These are phyloP conservation scores for Torulaspora microellipsoides DNA, from an alignment of 805 yeast genomes.

Conservation along the genomic window DNA sequence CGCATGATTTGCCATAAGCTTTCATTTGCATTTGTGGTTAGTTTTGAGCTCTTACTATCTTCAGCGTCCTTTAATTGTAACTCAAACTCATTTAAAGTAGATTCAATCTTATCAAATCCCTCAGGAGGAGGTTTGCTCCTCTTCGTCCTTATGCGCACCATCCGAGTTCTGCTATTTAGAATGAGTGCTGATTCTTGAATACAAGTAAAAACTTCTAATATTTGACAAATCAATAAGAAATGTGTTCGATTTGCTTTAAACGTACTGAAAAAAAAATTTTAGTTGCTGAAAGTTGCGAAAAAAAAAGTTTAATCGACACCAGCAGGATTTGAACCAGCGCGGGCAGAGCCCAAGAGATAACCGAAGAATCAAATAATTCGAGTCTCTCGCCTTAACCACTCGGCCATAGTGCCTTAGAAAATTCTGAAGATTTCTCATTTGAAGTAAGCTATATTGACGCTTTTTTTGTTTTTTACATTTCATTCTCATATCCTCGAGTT, in stretches of 20 bases:
- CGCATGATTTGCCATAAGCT: conserved; percentile 65
- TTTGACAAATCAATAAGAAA: too few relatives aligned
- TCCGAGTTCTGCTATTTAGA: not conserved
- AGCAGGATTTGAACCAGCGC: conserved; percentile 80
- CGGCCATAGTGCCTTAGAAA: conserved; percentile 54
- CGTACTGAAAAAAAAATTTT: not conserved
- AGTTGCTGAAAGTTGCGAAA: conserved; percentile 5
- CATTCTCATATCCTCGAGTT: too few relatives aligned
- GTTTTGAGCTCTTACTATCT: conserved; percentile 35
- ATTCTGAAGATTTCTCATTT: too few relatives aligned
- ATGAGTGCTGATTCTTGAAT: too few relatives aligned
- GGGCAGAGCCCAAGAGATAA: conserved; percentile 67
- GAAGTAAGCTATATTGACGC: too few relatives aligned
- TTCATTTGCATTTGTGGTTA: conserved; percentile 49
- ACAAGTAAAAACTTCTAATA: too few relatives aligned
- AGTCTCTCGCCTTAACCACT: conserved; percentile 76
- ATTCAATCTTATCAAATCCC: conserved; percentile 65
- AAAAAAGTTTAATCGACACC: conserved; percentile 53
- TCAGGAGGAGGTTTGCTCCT: conserved; percentile 54
- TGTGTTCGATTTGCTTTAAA: not conserved
- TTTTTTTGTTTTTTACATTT: too few relatives aligned
- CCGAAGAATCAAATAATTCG: conserved; percentile 42
- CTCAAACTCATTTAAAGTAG: conserved; percentile 58
- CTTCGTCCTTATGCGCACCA: conserved; percentile 25
- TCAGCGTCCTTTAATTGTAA: conserved; percentile 54